These are phyloP conservation scores for Beauveria australis DNA, from an alignment of 2,329 filamentous ascomycete genomes.

Conservation along the genomic window DNA sequence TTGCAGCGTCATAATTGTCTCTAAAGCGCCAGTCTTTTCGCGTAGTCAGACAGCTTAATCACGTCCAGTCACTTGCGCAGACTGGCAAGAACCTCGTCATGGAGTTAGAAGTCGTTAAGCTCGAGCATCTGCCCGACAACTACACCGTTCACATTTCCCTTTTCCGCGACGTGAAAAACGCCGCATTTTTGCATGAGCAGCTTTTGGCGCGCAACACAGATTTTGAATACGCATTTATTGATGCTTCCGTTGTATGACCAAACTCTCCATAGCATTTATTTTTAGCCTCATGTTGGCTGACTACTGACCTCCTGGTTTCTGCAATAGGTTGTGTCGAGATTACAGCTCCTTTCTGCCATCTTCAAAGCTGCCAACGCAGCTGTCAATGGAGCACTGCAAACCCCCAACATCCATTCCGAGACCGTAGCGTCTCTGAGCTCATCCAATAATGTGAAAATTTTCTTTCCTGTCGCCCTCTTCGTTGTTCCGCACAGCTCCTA, in stretches of 20 bases:
- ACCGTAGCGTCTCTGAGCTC: conserved; percentile 73
- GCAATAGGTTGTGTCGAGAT: conserved; percentile 55
- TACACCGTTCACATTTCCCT: conserved; percentile 65
- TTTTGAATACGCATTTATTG: conserved; percentile 91
- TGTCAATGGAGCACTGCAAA: conserved; percentile 56
- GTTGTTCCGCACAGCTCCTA: background rate
- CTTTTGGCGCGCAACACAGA: conserved; percentile 74
- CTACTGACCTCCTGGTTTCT: background rate
- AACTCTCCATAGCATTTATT: background rate
- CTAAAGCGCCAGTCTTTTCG: background rate
- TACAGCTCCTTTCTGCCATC: conserved; percentile 65
- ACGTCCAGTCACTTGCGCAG: background rate
- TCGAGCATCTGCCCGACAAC: conserved; percentile 66
- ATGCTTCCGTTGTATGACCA: conserved; percentile 62
- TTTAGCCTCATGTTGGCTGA: background rate
- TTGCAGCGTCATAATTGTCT: background rate
- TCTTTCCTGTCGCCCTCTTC: background rate
- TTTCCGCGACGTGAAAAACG: conserved; percentile 70
- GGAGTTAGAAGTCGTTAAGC: conserved; percentile 53
- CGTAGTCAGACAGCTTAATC: too few relatives aligned
- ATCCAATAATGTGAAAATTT: conserved; percentile 62
- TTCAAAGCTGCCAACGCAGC: conserved; percentile 68
- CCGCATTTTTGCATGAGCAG: conserved; percentile 69
- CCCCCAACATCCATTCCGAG: conserved; percentile 82
- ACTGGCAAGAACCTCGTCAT: conserved; percentile 12